Evolutionary conservation across 1,284 basidiomycete genomes (phyloP).

Genomic region (Ustilago curta): DNA sequence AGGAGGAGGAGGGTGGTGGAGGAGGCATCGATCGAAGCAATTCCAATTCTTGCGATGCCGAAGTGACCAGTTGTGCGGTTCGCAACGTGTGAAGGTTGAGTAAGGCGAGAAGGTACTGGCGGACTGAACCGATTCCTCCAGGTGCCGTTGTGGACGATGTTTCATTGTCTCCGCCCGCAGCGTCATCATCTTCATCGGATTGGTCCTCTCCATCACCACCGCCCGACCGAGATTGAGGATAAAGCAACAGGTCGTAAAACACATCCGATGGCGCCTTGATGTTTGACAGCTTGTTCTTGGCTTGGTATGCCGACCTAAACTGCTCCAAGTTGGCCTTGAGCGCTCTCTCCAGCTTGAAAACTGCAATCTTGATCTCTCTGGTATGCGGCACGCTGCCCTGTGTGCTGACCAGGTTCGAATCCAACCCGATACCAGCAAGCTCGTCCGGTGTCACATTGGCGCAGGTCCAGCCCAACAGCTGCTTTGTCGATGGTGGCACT

Average conservation of each 20-base stretch:
- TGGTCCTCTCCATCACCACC: constrained; percentile 27
- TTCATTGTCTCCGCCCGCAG: constrained; percentile 16
- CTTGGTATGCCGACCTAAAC: constrained; percentile 41
- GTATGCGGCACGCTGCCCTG: constrained; percentile 12
- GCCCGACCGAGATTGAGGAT: constrained; percentile 9
- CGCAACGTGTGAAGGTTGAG: constrained; percentile 58
- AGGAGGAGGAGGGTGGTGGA: constrained; percentile 5
- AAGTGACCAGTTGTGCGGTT: constrained; percentile 32
- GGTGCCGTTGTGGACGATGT: constrained; percentile 11
- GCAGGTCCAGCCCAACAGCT: constrained; percentile 21
- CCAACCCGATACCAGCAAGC: constrained; percentile 10
- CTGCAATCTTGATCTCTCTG: constrained; percentile 61
- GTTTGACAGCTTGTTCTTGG: constrained; percentile 3
- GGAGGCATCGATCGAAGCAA: constrained; percentile 58
- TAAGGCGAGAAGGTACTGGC: constrained; percentile 61
- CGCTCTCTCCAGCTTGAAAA: constrained; percentile 57
- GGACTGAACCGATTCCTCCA: constrained; percentile 25
- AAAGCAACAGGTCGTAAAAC: constrained; percentile 51
- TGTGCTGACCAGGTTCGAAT: not conserved
- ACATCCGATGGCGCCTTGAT: constrained; percentile 28
- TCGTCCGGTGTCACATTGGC: constrained; percentile 12
- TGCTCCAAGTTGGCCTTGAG: constrained; percentile 49
- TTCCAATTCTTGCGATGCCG: constrained; percentile 55
- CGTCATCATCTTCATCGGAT: constrained; percentile 53
- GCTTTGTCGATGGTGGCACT: constrained; percentile 33